Base-by-base conservation (phyloP, 2,329 filamentous ascomycete species). In the Xylariaceae sp. region DNA sequence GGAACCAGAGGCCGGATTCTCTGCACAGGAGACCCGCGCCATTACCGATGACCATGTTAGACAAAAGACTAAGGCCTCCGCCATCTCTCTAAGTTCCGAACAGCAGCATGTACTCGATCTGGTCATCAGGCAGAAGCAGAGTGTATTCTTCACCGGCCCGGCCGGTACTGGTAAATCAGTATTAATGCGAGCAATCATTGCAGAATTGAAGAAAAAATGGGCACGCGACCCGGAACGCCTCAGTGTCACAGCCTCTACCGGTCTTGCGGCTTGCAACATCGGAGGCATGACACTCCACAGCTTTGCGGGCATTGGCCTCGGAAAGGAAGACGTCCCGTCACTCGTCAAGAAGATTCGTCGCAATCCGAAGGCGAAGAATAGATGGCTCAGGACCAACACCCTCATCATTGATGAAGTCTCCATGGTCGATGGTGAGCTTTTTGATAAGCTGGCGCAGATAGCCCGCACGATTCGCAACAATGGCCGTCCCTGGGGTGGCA, bases 91-190 rank as follows among this genome's bases (percentile, higher is more conserved):
- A 37, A 97, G 91, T 70, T 83, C 89, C 12, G 95, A 99, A 71
- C 95, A 99, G 74, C 83, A 85, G 57, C 86, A 90, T 56, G 91
- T 99, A 10, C 79, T 96, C 54, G 86, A 91, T 44, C 79, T 97
- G 19, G 93, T 99, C 9, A 83, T 91, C 7, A 84, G 95, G 20
- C 78, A 90, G 61, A 84, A 84, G 56, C 89, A 92, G 72, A 98
- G 93, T 66, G 93, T 97, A 2, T 99, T 99, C 78, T 99, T 99
- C 73, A 99, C 95, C 1, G 95, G 95, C 65, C 96, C 95, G 56
- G 95, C 95, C 55, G 92, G 89, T 80, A 97, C 95, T 3, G 95
- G 95, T 73, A 99, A 99, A 79, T 99, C 95, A 1, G 93, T 99
- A 3, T 76, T 99, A 54, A 62, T 99, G 82, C 85, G 93, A 61